Base-by-base conservation (phyloP, 257 asterid genomes). In the Gentiana dahurica region DNA sequence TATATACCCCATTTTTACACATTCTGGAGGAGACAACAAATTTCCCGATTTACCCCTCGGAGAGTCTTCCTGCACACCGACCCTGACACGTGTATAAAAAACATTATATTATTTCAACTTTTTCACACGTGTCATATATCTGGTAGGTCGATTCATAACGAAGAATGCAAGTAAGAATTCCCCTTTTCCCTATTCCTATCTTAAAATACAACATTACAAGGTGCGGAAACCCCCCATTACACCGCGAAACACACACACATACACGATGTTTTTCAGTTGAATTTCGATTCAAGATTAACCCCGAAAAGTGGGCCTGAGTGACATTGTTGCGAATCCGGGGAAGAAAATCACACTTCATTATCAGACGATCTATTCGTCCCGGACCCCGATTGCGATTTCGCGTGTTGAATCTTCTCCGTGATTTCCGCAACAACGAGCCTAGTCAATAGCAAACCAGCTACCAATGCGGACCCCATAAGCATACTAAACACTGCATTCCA, bases 401-500 rank as follows among this genome's bases (percentile, higher is more conserved):
- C 55, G 50, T 72, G 77, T 56, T 68, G 89, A 73, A 91, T 75
- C 78, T 84, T 87, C 0, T 71, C 66, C 24, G 81, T 76, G 32
- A 91, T 93, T 86, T 92, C 99, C 0, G 95, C 89, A 60, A 85
- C 64, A 2, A 92, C 95, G 15, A 92, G 94, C 63, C 79, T 77
- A 5, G 97, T 85, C 1, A 92, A 80, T 52, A 92, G 81, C 78
- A 92, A 63, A 1, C 99, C 99, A 0, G 99, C 90, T 13, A 89
- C 35, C 7, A 88, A 68, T 34, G 97, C 95, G 3, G 97, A 81
- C 15, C 73, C 89, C 95, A 92, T 92, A 5, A 92, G 81, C 99
- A 92, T 92, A 39, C 79, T 78, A 34, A 92, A 92, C 6, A 92
- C 99, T 0, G 79, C 92, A 55, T 74, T 79, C 99, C 99, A 92